phyloP scores from a whole-genome alignment of 1,139 yeast genomes.

The Hyphopichia fennica region DNA sequence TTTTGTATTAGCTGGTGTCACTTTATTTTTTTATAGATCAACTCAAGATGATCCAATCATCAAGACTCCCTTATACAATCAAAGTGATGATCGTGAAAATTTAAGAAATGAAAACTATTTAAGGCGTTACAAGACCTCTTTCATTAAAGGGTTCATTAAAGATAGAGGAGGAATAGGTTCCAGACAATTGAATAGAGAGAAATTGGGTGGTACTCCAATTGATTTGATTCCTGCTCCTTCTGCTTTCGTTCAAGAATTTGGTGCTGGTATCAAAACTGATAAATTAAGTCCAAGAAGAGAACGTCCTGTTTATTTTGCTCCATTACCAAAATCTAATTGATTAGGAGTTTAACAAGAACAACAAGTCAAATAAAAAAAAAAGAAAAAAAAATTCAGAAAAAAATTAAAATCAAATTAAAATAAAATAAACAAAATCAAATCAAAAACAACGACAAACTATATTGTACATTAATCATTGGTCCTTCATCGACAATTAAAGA shows the following conservation, averaged over 20 bases:
- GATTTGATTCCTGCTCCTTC: slow-evolving; percentile 47
- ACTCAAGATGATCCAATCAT: slow-evolving; percentile 39
- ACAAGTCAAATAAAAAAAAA: neutral
- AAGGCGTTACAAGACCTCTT: slow-evolving; percentile 42
- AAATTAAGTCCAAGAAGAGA: slow-evolving; percentile 50
- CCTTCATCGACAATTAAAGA: too few relatives aligned
- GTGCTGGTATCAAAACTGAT: slow-evolving; percentile 47
- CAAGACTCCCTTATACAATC: slow-evolving; percentile 40
- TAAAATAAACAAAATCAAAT: too few relatives aligned
- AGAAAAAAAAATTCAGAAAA: neutral
- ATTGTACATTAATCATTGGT: too few relatives aligned
- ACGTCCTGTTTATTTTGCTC: slow-evolving; percentile 43
- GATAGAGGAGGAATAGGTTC: slow-evolving; percentile 52
- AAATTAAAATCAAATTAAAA: too few relatives aligned
- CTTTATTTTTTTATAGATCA: slow-evolving; percentile 39
- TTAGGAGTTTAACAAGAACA: neutral
- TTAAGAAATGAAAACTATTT: slow-evolving; percentile 40
- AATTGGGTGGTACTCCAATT: slow-evolving; percentile 31
- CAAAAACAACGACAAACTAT: too few relatives aligned
- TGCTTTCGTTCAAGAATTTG: slow-evolving; percentile 41
- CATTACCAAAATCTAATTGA: slow-evolving; percentile 12
- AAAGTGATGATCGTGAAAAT: slow-evolving; percentile 36
- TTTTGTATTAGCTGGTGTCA: slow-evolving; percentile 41
- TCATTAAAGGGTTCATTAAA: slow-evolving; percentile 42
- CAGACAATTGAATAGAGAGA: slow-evolving; percentile 38